Evolutionary conservation across 331 rosid genomes (phyloP).

Genomic region (Acacia pycnantha): DNA sequence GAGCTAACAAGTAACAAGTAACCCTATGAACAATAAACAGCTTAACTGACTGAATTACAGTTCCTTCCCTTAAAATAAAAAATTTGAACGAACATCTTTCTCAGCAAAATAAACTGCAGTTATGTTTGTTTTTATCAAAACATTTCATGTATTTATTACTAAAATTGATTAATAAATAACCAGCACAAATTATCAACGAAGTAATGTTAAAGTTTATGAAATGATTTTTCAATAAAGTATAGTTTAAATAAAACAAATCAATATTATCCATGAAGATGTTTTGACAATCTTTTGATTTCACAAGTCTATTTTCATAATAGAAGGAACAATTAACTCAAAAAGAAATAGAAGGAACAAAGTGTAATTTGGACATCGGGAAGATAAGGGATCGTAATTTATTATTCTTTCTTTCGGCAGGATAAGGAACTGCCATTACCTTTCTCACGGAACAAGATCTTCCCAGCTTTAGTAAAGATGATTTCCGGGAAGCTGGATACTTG

Average conservation of each 20-base stretch:
- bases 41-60: neutral
- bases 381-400: neutral
- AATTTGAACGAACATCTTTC: neutral
- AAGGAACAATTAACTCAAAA: no score
- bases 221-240: neutral
- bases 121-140: neutral
- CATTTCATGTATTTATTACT: neutral
- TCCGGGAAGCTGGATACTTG: conserved; percentile 76
- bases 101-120: neutral
- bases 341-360: neutral
- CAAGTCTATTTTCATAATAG: neutral
- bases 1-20: neutral
- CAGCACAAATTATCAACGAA: neutral
- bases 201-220: neutral
- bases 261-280: neutral
- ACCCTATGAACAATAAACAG: neutral
- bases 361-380: neutral
- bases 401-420: neutral
- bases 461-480: conserved; percentile 80
- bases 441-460: conserved; percentile 80
- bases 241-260: neutral
- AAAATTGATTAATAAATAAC: neutral
- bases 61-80: neutral
- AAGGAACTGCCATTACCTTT: conserved; percentile 49
- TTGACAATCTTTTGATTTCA: neutral